These are phyloP conservation scores for Stephania yunnanensis DNA, from an alignment of 164 flowering plant genomes.

Conservation along the genomic window DNA sequence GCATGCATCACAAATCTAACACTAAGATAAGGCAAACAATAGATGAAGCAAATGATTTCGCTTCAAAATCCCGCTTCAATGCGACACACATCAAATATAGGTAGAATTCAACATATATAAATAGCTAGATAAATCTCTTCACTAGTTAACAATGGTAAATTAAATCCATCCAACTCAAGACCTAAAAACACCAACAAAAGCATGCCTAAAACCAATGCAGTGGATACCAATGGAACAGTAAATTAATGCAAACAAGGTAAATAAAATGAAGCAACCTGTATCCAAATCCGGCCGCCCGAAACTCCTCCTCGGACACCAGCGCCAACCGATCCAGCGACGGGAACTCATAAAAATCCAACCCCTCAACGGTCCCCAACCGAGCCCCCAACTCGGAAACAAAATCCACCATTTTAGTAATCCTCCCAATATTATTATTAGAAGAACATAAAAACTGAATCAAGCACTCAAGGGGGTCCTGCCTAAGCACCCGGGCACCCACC, in stretches of 20 bases:
- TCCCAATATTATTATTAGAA: conserved; percentile 74
- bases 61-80: too few relatives aligned
- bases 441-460: conserved; percentile 82
- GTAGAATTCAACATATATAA: too few relatives aligned
- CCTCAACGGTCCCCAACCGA: conserved; percentile 58
- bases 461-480: conserved; percentile 94
- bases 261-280: conserved; percentile 49
- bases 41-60: too few relatives aligned
- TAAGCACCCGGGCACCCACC: conserved; percentile 78
- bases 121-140: too few relatives aligned
- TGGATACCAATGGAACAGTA: not conserved
- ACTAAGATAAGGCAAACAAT: too few relatives aligned
- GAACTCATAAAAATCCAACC: conserved; percentile 63
- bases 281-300: conserved; percentile 87
- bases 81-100: too few relatives aligned
- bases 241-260: conserved; percentile 3
- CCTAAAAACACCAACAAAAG: not conserved
- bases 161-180: not conserved
- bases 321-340: conserved; percentile 66
- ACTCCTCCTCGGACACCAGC: conserved; percentile 56
- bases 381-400: conserved; percentile 57
- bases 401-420: conserved; percentile 88
- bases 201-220: not conserved
- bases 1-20: too few relatives aligned
- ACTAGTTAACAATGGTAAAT: not conserved